Base-by-base conservation (phyloP, 139 green algal species). In the Chlorella sorokiniana region DNA sequence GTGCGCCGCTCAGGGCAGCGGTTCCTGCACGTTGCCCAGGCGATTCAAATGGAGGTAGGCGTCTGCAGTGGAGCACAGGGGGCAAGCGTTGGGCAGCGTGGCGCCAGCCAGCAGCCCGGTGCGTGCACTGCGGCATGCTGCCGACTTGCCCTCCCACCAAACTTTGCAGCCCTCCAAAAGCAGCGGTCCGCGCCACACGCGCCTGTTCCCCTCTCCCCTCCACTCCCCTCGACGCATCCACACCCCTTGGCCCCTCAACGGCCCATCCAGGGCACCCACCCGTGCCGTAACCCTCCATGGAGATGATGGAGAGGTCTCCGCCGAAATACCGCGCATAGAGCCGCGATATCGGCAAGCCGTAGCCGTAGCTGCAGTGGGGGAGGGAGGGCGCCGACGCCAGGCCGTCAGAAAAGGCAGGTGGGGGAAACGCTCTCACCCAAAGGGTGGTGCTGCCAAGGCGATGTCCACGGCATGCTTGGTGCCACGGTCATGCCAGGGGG, bases 261-360 rank as follows among this genome's bases (percentile, higher is more conserved):
- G n/a, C n/a, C n/a, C n/a, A n/a, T 64, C 16, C 9, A 6, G 22
- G 20, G 67, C 4, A 51, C 70, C 44, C 70, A 77, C 70, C 70
- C 38, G 96, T 99, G 77, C 96, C 96, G 82, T 99, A 99, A 0
- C 94, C 93, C 84, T 99, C 95, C 97, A 99, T 99, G 56, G 90
- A 96, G n/a, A 99, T 96, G 78, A 99, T 89, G 78, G 94, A 89
- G 82, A 99, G 87, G 84, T 99, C 96, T 0, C 97, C 97, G 1
- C 97, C 97, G 93, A 99, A 99, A 85, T 99, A 99, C 45, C 96
- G 84, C 5, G 92, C 93, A 76, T 97, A 97, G 42, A 98, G 87
- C 25, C 93, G 86, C 65, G 81, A 92, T 71, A 98, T 92, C 44
- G 97, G 97, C 83, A 99, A 89, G 65, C 97, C 97, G 85, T 99